phyloP scores from a whole-genome alignment of 2,329 filamentous ascomycete genomes.

The Penicillium sp. region DNA sequence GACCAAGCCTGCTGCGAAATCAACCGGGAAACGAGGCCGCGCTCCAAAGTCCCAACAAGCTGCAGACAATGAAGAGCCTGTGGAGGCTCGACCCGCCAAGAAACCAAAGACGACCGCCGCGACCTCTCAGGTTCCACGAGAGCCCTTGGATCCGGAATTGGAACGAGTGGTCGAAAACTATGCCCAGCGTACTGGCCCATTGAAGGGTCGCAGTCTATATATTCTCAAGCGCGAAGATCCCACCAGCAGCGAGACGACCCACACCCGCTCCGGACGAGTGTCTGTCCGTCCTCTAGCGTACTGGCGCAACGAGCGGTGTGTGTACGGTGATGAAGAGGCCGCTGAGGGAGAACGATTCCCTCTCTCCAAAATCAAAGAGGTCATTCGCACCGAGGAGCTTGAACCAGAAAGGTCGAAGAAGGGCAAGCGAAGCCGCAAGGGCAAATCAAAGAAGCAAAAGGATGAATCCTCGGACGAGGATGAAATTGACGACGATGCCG shows the following conservation, averaged over 20 bases:
- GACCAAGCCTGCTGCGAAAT: constrained; percentile 19
- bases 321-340: constrained; percentile 66
- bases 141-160: constrained; percentile 42
- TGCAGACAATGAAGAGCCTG: constrained; percentile 27
- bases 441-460: constrained; percentile 39
- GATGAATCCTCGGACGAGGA: constrained; percentile 47
- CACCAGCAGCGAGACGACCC: constrained; percentile 60
- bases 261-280: constrained; percentile 75
- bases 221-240: constrained; percentile 57
- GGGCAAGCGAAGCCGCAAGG: constrained; percentile 38
- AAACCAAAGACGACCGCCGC: constrained; percentile 36
- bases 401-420: constrained; percentile 47
- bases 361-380: constrained; percentile 73
- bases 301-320: constrained; percentile 82
- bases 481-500: constrained; percentile 44
- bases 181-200: constrained; percentile 48
- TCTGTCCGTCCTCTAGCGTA: constrained; percentile 78
- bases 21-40: constrained; percentile 36
- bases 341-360: constrained; percentile 62
- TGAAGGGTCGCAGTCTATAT: constrained; percentile 53
- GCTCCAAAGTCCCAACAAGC: constrained; percentile 36
- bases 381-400: constrained; percentile 73
- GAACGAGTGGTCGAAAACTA: constrained; percentile 50
- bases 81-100: constrained; percentile 36
- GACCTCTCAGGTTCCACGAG: constrained; percentile 27